Conservation (phyloP, 305 asterid species). For the Fraxinus nigra region DNA sequence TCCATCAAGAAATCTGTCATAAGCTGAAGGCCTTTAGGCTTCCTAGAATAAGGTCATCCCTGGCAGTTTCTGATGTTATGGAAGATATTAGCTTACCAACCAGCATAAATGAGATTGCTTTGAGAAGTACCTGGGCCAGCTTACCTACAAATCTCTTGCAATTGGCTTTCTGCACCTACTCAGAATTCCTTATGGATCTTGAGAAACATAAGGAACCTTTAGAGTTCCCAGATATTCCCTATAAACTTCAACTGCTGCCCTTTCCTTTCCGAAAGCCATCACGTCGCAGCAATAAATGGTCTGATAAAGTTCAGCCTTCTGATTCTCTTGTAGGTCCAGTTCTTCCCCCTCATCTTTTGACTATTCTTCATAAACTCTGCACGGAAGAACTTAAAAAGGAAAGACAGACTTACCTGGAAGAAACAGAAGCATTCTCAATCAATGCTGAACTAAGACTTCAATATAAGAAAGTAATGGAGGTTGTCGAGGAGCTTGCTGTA, state of each 20-base stretch:
- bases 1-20: slow-evolving; percentile 45
- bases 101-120: slow-evolving; percentile 64
- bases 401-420: slow-evolving; percentile 26
- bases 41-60: slow-evolving; percentile 28
- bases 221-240: slow-evolving; percentile 46
- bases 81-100: slow-evolving; percentile 53
- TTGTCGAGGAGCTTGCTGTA: slow-evolving; percentile 33
- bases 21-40: slow-evolving; percentile 34
- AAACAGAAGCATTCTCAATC: slow-evolving; percentile 43
- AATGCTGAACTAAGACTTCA: slow-evolving; percentile 37
- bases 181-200: slow-evolving; percentile 28
- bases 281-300: slow-evolving; percentile 46
- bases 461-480: slow-evolving; percentile 50
- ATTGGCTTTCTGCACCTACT: slow-evolving; percentile 41
- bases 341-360: slow-evolving; percentile 56
- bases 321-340: slow-evolving; percentile 41
- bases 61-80: slow-evolving; percentile 28
- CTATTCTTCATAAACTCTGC: slow-evolving; percentile 41
- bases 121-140: slow-evolving; percentile 42
- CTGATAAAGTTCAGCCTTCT: slow-evolving; percentile 38
- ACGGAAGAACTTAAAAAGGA: slow-evolving; percentile 33
- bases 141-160: slow-evolving; percentile 47
- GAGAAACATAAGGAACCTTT: slow-evolving; percentile 30
- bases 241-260: slow-evolving; percentile 37
- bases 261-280: slow-evolving; percentile 53